Conservation (phyloP, 176 grass and related monocot genomes). For the Hyparrhenia diplandra region DNA sequence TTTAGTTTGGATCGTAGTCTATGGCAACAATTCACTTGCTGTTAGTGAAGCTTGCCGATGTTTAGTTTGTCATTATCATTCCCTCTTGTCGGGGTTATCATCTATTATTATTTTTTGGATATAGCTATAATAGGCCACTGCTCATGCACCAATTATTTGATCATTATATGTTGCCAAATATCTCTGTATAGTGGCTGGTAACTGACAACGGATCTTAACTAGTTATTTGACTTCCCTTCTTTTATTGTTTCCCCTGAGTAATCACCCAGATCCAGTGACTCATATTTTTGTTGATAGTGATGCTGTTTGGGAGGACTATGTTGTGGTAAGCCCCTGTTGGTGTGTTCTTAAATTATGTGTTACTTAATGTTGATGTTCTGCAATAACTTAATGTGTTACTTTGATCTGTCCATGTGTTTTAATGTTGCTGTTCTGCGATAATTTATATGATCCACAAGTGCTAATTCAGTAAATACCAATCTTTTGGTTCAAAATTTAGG, state of each 20-base stretch:
- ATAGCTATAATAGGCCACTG: neutral
- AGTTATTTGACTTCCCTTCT: neutral
- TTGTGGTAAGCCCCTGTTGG: too few species aligned
- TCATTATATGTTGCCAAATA: neutral
- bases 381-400: too few species aligned
- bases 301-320: too few species aligned
- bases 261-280: neutral
- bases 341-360: too few species aligned
- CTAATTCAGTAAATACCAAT: too few species aligned
- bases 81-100: neutral
- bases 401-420: too few species aligned
- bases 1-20: conserved; percentile 4
- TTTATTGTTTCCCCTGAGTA: neutral
- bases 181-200: conserved; percentile 5
- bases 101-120: neutral
- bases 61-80: neutral
- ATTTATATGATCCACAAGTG: too few species aligned
- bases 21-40: neutral
- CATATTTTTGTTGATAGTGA: neutral
- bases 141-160: neutral
- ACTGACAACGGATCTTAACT: neutral
- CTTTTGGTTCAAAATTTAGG: too few species aligned
- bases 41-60: neutral
- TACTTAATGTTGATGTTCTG: too few species aligned
- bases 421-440: too few species aligned